A percentile compares a stretch with the other conserved stretches of the same genome.
Conservation (phyloP, 352 stramenopile genomes). For the Globisporangium iwayamae region DNA sequence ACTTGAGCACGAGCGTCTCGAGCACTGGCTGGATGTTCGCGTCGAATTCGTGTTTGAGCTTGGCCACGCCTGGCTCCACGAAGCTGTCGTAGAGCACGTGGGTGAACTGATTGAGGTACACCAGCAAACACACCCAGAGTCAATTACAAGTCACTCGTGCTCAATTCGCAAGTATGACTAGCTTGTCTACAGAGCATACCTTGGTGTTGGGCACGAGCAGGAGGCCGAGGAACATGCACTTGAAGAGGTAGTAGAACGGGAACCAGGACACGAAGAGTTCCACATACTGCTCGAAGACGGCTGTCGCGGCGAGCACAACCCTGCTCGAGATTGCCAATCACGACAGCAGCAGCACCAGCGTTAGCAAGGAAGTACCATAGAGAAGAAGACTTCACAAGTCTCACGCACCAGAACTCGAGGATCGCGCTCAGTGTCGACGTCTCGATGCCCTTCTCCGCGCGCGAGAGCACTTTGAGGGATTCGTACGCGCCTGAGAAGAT, state of each 20-base stretch:
- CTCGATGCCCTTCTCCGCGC: conserved; percentile 51
- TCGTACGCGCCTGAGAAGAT: conserved; percentile 63
- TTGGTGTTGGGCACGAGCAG: conserved; percentile 61
- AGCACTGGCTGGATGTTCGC: conserved; percentile 46
- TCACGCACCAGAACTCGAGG: conserved; percentile 56
- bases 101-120: conserved; percentile 28
- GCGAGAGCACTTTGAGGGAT: conserved; percentile 67
- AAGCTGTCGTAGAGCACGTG: conserved; percentile 67
- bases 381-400: not conserved
- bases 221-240: conserved; percentile 52
- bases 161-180: too few relatives aligned
- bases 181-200: conserved; percentile 13
- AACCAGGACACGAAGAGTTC: conserved; percentile 75
- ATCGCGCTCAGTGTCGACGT: conserved; percentile 40
- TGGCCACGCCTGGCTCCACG: conserved; percentile 41
- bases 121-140: too few relatives aligned
- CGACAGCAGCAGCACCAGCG: not conserved
- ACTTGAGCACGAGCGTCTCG: conserved; percentile 55
- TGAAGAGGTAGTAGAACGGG: conserved; percentile 77
- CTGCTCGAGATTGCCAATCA: conserved; percentile 16
- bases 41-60: conserved; percentile 39
- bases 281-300: conserved; percentile 64
- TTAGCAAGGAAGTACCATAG: too few relatives aligned
- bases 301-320: conserved; percentile 51
- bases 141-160: too few relatives aligned